These are phyloP conservation scores for Suillus tomentosus DNA, from an alignment of 768 basidiomycete genomes.

Conservation along the genomic window DNA sequence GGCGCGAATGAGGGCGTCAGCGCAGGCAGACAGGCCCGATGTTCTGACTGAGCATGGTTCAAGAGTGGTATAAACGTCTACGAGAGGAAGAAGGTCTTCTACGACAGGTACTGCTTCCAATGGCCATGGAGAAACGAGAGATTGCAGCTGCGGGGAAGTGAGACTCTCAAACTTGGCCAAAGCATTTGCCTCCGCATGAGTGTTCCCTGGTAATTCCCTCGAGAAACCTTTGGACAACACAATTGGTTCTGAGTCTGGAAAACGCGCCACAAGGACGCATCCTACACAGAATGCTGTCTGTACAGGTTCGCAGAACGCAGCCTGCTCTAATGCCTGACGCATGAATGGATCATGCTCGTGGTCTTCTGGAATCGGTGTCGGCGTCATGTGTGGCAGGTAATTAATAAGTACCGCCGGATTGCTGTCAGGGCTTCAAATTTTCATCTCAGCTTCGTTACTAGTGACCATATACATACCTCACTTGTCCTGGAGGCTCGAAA, in stretches of 20 bases:
- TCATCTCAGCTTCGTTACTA: neutral
- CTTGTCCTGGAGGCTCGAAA: constrained; percentile 39
- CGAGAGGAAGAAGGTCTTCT: constrained; percentile 52
- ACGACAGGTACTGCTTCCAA: constrained; percentile 26
- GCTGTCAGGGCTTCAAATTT: neutral
- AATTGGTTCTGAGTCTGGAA: constrained; percentile 45
- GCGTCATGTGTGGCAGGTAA: neutral
- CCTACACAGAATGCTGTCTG: constrained; percentile 92
- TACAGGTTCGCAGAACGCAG: constrained; percentile 65
- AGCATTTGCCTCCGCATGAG: constrained; percentile 96
- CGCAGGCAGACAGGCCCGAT: constrained; percentile 85
- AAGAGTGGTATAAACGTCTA: constrained; percentile 91
- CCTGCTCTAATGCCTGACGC: constrained; percentile 67
- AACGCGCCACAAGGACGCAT: constrained; percentile 63
- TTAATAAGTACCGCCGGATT: neutral
- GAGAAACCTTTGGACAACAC: constrained; percentile 84
- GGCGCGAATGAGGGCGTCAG: constrained; percentile 76
- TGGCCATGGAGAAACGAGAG: constrained; percentile 29
- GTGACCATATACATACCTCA: constrained; percentile 38
- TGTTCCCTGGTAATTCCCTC: constrained; percentile 89
- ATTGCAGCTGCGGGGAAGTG: constrained; percentile 43
- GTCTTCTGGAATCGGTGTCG: constrained; percentile 1
- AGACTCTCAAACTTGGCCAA: constrained; percentile 66
- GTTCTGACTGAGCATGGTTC: constrained; percentile 93
- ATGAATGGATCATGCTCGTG: constrained; percentile 48